phyloP scores from a whole-genome alignment of 192 early-diverging fungal species.

The Entophlyctis helioformis region DNA sequence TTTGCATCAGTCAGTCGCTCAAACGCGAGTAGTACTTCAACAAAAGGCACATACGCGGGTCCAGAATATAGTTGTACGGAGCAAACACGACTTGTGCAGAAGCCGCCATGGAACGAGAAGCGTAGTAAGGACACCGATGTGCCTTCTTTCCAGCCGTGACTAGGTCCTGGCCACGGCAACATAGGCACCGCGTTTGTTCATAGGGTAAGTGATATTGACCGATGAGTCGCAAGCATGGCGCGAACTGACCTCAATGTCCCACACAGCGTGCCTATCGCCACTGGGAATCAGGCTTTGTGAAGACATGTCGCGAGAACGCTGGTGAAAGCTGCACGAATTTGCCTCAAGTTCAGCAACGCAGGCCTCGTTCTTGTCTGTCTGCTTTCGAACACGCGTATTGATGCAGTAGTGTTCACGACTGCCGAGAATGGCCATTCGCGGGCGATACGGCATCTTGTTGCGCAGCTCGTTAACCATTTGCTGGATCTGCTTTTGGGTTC shows the following conservation, averaged over 20 bases:
- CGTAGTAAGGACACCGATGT: constrained; percentile 7
- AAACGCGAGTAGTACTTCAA: no score
- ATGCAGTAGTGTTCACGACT: constrained; percentile 14
- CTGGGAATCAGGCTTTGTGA: not conserved
- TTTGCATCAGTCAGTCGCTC: no score
- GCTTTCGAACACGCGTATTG: not conserved
- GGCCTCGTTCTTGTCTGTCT: constrained; percentile 1
- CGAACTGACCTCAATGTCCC: constrained; percentile 25
- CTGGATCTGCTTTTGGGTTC: constrained; percentile 18
- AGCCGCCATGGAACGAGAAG: constrained; percentile 1
- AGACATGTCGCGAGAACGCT: no score
- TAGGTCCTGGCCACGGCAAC: no score
- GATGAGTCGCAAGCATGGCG: no score
- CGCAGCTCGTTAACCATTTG: constrained; percentile 12
- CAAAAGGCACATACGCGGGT: constrained; percentile 8
- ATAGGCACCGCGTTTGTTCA: no score
- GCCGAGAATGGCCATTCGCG: constrained; percentile 12
- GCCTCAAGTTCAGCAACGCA: no score
- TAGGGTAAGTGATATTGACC: no score
- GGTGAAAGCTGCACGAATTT: no score
- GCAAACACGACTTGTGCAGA: constrained; percentile 9
- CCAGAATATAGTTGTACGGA: constrained; percentile 15
- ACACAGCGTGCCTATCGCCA: constrained; percentile 1
- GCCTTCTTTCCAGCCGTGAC: constrained; percentile 9
- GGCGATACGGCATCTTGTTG: not conserved